These are phyloP conservation scores for Exophiala oligosperma DNA, from an alignment of 2,329 filamentous ascomycete genomes.

Conservation along the genomic window DNA sequence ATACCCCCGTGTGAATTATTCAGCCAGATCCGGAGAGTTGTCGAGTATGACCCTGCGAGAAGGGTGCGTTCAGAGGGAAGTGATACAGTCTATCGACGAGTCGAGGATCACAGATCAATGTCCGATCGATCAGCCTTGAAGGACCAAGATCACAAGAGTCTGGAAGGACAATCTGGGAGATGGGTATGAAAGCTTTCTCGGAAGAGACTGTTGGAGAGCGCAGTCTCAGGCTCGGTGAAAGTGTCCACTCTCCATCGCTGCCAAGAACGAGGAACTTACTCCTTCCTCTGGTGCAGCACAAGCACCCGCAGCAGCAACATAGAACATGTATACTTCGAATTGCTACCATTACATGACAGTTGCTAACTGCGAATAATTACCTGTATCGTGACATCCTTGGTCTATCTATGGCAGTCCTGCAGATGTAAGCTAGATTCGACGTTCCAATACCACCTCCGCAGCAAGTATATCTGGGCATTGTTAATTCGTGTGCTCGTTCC, in stretches of 20 bases:
- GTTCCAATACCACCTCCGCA: too few relatives aligned
- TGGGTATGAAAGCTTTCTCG: slow-evolving; percentile 3
- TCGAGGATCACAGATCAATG: background rate
- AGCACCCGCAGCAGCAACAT: too few relatives aligned
- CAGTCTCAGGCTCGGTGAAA: background rate
- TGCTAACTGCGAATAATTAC: too few relatives aligned
- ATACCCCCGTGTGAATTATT: slow-evolving; percentile 24
- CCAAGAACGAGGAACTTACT: slow-evolving; percentile 4
- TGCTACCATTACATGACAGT: too few relatives aligned
- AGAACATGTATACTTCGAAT: too few relatives aligned
- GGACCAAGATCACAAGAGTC: background rate
- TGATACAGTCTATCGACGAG: background rate
- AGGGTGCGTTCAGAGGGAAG: background rate
- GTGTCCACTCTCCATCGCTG: background rate
- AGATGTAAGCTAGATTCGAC: too few relatives aligned
- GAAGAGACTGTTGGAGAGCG: background rate
- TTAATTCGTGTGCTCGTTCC: too few relatives aligned
- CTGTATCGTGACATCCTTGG: too few relatives aligned
- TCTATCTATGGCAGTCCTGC: too few relatives aligned
- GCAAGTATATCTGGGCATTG: too few relatives aligned
- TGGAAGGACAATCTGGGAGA: background rate
- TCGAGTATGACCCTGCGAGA: background rate
- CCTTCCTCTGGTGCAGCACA: background rate
- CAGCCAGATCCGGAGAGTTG: slow-evolving; percentile 12
- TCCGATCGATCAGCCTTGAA: background rate